phyloP scores from a whole-genome alignment of 495 filamentous ascomycete species.

The Articulospora tetracladia region DNA sequence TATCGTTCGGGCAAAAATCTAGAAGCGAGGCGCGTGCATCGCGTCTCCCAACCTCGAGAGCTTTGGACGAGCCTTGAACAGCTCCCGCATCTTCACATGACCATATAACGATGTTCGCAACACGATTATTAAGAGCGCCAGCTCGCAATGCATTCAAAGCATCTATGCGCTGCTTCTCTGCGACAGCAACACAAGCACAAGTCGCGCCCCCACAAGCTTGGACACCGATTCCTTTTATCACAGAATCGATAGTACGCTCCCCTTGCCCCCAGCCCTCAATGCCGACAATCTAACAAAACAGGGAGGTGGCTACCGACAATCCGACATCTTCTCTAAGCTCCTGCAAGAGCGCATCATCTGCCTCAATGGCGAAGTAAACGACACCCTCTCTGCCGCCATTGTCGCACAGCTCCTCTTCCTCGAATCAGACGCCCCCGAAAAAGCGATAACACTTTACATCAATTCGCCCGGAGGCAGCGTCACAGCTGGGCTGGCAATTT shows the following conservation, averaged over 20 bases:
- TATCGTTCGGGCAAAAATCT: constrained; percentile 4
- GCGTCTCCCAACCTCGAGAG: constrained; percentile 3
- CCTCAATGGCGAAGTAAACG: constrained; percentile 89
- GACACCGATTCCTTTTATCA: constrained; percentile 71
- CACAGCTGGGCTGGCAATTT: constrained; percentile 88
- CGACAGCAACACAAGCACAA: constrained; percentile 20
- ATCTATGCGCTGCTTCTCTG: constrained; percentile 5
- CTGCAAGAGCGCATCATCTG: constrained; percentile 93
- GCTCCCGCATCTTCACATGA: background rate
- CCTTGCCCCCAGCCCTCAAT: background rate
- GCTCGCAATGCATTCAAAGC: constrained; percentile 11
- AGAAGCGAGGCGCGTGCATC: background rate
- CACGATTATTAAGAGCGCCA: constrained; percentile 14
- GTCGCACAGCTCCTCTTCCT: constrained; percentile 96
- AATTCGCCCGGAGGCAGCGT: constrained; percentile 96
- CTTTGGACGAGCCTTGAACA: background rate
- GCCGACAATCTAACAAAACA: constrained; percentile 53
- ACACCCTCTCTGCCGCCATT: constrained; percentile 80
- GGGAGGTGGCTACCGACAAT: constrained; percentile 84
- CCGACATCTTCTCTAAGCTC: constrained; percentile 80
- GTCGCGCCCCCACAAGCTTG: constrained; percentile 44
- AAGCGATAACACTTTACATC: constrained; percentile 95
- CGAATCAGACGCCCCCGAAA: constrained; percentile 91
- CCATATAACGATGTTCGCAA: constrained; percentile 14
- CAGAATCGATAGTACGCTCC: constrained; percentile 72